Evolutionary conservation across 352 stramenopile species (phyloP).

Genomic region (Phytophthora pistaciae): DNA sequence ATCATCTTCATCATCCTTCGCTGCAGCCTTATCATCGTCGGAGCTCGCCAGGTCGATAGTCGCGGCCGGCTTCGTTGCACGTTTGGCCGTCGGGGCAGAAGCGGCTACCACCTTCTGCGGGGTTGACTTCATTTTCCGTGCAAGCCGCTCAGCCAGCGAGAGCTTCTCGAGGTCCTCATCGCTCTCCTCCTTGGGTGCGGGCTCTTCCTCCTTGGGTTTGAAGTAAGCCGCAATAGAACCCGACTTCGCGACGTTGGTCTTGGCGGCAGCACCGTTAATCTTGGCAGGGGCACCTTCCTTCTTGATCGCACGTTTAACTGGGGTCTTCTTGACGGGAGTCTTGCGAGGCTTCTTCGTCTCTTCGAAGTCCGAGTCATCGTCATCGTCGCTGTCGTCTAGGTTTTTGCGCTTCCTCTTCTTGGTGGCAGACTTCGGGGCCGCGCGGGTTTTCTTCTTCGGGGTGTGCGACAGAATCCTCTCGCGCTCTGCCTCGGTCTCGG

Average conservation of each 20-base stretch:
- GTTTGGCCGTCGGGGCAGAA: constrained; percentile 26
- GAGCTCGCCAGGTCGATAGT: constrained; percentile 60
- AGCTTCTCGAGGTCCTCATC: constrained; percentile 79
- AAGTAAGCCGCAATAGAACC: constrained; percentile 68
- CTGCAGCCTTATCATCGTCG: constrained; percentile 45
- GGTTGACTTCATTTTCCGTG: constrained; percentile 56
- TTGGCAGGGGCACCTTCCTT: constrained; percentile 36
- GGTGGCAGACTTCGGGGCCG: constrained; percentile 44
- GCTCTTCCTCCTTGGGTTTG: constrained; percentile 39
- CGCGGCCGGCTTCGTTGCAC: constrained; percentile 25
- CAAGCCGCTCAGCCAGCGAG: constrained; percentile 76
- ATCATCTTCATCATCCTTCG: constrained; percentile 59
- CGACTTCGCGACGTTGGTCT: constrained; percentile 33
- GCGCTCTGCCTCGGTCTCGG: constrained; percentile 71
- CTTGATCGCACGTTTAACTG: constrained; percentile 44
- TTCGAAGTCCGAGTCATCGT: constrained; percentile 78
- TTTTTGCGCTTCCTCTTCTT: constrained; percentile 65
- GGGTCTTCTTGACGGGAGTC: constrained; percentile 56
- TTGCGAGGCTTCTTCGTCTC: constrained; percentile 42
- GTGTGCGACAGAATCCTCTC: constrained; percentile 63
- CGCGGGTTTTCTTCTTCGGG: constrained; percentile 64
- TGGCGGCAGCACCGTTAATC: constrained; percentile 20
- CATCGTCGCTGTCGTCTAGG: constrained; percentile 51
- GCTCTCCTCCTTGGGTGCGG: constrained; percentile 40
- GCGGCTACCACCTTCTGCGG: constrained; percentile 47